Evolutionary conservation across 345 rosid genomes (phyloP).

Genomic region (Syzygium jambos): DNA sequence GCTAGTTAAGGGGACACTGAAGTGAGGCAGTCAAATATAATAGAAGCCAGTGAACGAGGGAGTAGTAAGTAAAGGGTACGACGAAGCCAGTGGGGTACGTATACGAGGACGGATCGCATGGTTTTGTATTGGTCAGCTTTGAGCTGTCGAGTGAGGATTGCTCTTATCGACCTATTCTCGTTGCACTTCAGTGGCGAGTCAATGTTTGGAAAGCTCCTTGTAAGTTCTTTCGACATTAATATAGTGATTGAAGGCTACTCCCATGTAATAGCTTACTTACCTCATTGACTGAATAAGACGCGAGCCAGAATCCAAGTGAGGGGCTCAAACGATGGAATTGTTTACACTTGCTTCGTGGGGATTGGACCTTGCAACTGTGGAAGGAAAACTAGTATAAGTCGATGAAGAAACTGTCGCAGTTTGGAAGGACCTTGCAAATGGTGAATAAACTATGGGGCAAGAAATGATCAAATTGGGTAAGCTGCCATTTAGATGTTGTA

Average conservation of each 20-base stretch:
- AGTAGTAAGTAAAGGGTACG: conserved; percentile 5
- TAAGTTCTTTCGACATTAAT: neutral
- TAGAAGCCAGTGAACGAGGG: neutral
- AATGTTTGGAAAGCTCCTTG: neutral
- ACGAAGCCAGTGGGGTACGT: neutral
- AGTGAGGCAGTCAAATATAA: neutral
- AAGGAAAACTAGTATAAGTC: too few relatives aligned
- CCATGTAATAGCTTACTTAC: neutral
- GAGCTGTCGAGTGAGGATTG: neutral
- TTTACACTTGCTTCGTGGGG: neutral
- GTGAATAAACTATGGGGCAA: neutral
- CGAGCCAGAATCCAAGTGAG: neutral
- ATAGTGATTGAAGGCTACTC: neutral
- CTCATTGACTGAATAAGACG: neutral
- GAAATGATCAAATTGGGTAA: neutral
- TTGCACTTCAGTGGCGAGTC: neutral
- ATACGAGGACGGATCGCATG: neutral
- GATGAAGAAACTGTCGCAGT: too few relatives aligned
- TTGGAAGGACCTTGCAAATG: too few relatives aligned
- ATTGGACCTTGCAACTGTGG: neutral
- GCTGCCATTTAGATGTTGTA: neutral
- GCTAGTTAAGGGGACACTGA: neutral
- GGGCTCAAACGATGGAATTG: neutral
- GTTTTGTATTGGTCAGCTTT: neutral
- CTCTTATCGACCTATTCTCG: neutral